Conservation (phyloP, 352 stramenopile species). For the Globisporangium nagaii region DNA sequence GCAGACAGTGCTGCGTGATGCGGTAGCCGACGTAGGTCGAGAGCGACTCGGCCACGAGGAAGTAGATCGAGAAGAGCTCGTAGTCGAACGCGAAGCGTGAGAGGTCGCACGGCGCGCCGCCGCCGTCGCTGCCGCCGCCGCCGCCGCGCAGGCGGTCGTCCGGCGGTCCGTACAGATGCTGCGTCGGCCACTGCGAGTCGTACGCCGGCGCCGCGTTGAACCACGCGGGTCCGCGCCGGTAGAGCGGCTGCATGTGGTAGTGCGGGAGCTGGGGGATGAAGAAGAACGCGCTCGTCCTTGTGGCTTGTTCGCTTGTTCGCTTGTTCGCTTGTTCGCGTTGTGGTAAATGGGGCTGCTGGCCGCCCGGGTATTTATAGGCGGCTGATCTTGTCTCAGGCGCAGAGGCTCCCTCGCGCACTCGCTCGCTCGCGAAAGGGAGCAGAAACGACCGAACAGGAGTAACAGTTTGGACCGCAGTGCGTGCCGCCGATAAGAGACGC, state of each 20-base stretch:
- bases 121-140: too few species aligned
- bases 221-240: conserved; percentile 42
- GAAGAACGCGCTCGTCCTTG: neutral
- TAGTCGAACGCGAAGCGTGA: conserved; percentile 44
- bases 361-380: neutral
- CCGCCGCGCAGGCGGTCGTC: conserved; percentile 25
- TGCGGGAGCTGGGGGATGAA: neutral
- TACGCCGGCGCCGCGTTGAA: conserved; percentile 35
- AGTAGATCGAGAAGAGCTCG: conserved; percentile 76
- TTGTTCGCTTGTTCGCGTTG: neutral
- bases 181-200: conserved; percentile 21
- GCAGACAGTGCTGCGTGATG: conserved; percentile 75
- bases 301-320: neutral
- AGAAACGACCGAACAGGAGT: neutral
- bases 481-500: too few species aligned
- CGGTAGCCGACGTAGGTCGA: conserved; percentile 76
- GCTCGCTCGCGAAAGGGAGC: neutral
- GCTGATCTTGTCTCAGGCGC: neutral
- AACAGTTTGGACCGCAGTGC: too few species aligned
- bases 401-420: neutral
- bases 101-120: conserved; percentile 17
- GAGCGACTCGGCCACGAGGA: conserved; percentile 66
- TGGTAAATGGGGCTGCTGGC: neutral
- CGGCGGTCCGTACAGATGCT: conserved; percentile 42
- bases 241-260: conserved; percentile 37